A percentile compares a stretch with the other conserved stretches of the same genome.
Evolutionary conservation across 257 asterid species (phyloP).

Genomic region (Rauvolfia tetraphylla): DNA sequence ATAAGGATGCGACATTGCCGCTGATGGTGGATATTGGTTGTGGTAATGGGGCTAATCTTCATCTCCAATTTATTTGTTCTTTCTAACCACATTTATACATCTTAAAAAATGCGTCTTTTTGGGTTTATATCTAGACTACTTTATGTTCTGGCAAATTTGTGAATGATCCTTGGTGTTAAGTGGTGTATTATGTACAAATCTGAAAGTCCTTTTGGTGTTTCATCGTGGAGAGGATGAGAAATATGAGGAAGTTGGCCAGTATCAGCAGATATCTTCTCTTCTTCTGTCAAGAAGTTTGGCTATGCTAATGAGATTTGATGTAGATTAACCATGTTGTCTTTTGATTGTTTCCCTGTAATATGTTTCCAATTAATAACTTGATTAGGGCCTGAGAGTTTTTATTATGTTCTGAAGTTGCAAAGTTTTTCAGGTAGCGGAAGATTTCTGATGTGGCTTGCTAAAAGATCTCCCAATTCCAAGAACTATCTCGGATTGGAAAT

Average conservation of each 20-base stretch:
- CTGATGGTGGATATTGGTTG: constrained; percentile 91
- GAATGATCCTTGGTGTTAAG: not conserved
- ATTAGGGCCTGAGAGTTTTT: not conserved
- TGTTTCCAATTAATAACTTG: not conserved
- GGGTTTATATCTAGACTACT: not conserved
- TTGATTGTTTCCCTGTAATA: not conserved
- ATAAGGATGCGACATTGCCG: constrained; percentile 65
- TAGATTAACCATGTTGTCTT: not conserved
- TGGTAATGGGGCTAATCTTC: constrained; percentile 44
- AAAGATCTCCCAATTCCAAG: constrained; percentile 42
- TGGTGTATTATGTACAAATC: not conserved
- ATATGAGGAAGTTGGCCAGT: not conserved
- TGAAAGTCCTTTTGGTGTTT: not conserved
- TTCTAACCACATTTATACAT: not conserved
- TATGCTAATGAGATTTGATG: not conserved
- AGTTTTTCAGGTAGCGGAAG: constrained; percentile 78
- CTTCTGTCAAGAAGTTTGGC: not conserved
- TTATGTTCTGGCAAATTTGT: too few species aligned
- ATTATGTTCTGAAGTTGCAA: not conserved
- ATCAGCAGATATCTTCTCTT: not conserved
- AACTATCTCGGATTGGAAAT: constrained; percentile 91
- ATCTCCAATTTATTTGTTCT: not conserved
- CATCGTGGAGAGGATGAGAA: too few species aligned
- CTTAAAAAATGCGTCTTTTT: not conserved
- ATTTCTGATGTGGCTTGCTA: constrained; percentile 81